Conservation (phyloP, 441 rosid species). For the Arabidopsis hybrid region DNA sequence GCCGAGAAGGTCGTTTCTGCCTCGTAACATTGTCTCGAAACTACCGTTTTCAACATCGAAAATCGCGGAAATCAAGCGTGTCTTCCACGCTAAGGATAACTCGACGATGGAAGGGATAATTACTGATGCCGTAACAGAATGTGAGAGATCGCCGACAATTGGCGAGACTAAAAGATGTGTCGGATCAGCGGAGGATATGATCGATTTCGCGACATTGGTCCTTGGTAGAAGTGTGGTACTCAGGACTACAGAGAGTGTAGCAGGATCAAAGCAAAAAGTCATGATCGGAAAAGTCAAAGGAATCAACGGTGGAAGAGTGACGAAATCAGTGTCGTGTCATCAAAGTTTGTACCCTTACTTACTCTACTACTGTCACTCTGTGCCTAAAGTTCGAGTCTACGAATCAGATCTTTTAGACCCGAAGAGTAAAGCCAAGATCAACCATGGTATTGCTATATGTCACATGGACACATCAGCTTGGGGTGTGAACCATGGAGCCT, state of each 20-base stretch:
- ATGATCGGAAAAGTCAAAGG: slow-evolving; percentile 73
- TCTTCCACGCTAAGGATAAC: slow-evolving; percentile 75
- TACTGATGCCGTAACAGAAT: slow-evolving; percentile 68
- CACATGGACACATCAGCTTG: slow-evolving; percentile 90
- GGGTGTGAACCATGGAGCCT: slow-evolving; percentile 92
- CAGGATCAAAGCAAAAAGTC: slow-evolving; percentile 67
- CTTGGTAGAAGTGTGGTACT: slow-evolving; percentile 74
- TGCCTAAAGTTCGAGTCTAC: slow-evolving; percentile 89
- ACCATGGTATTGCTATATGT: slow-evolving; percentile 91
- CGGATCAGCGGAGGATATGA: slow-evolving; percentile 85
- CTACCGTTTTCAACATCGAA: slow-evolving; percentile 74
- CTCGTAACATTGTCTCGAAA: slow-evolving; percentile 74
- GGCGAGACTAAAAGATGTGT: slow-evolving; percentile 98
- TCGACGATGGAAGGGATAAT: slow-evolving; percentile 76
- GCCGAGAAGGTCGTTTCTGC: slow-evolving; percentile 95
- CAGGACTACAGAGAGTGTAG: slow-evolving; percentile 68
- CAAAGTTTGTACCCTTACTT: slow-evolving; percentile 90
- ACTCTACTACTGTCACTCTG: slow-evolving; percentile 94
- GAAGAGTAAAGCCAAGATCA: slow-evolving; percentile 60
- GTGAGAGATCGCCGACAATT: slow-evolving; percentile 75
- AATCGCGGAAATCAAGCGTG: slow-evolving; percentile 52
- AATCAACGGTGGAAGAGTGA: slow-evolving; percentile 78
- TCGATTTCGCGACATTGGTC: slow-evolving; percentile 81
- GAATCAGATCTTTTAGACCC: slow-evolving; percentile 80
- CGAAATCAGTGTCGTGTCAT: slow-evolving; percentile 91